Evolutionary conservation across 768 basidiomycete genomes (phyloP).

Genomic region (Lentinula edodes): DNA sequence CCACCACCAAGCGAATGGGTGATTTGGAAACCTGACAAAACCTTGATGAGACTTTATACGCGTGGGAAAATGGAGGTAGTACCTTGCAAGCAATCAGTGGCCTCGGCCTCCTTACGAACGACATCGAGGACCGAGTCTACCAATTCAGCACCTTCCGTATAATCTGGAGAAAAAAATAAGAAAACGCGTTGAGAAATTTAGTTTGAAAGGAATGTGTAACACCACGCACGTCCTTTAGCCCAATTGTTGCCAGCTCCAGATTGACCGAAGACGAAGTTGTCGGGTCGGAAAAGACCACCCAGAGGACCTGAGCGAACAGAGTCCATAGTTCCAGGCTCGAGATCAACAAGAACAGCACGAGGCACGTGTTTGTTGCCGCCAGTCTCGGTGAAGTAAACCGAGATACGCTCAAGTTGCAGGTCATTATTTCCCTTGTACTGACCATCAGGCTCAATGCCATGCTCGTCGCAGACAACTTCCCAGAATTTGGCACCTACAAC

Average conservation of each 20-base stretch:
- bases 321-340: conserved; percentile 97
- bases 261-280: conserved; percentile 98
- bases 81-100: conserved; percentile 96
- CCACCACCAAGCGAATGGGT: conserved; percentile 99
- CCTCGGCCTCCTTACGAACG: conserved; percentile 98
- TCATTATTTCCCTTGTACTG: conserved; percentile 91
- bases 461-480: conserved; percentile 81
- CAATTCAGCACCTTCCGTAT: conserved; percentile 96
- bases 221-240: conserved; percentile 95
- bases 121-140: conserved; percentile 98
- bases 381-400: conserved; percentile 97
- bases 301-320: conserved; percentile 87
- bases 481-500: conserved; percentile 80
- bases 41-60: conserved; percentile 6
- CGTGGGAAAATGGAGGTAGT: conserved; percentile 15
- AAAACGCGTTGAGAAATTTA: conserved; percentile 9
- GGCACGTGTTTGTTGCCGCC: conserved; percentile 97
- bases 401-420: conserved; percentile 95
- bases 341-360: conserved; percentile 93
- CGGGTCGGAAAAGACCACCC: conserved; percentile 91
- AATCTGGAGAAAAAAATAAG: conserved; percentile 41
- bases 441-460: conserved; percentile 92
- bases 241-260: conserved; percentile 99
- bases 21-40: conserved; percentile 84
- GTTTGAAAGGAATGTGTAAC: neutral